Evolutionary conservation across 176 grass and related monocot genomes (phyloP).

Genomic region (Phoenix dactylifera): DNA sequence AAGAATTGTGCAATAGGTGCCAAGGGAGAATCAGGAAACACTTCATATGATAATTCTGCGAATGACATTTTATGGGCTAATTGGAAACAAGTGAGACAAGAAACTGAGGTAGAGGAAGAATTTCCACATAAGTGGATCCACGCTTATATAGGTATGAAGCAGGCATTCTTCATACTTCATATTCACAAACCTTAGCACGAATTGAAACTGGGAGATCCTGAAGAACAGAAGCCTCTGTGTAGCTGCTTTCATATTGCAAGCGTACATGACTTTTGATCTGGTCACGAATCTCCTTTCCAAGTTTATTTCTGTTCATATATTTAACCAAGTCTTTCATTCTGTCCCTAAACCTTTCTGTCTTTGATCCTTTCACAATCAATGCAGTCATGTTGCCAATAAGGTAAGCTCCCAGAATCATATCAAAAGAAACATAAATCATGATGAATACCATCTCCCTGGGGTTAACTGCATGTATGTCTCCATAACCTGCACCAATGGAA

Average conservation of each 20-base stretch:
- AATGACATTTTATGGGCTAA: too few species aligned
- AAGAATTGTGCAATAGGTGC: too few species aligned
- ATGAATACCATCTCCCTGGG: conserved; percentile 96
- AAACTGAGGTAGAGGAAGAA: too few species aligned
- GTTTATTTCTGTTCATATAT: conserved; percentile 93
- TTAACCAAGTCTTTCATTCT: conserved; percentile 97
- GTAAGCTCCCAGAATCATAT: conserved; percentile 98
- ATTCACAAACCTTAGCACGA: conserved; percentile 59
- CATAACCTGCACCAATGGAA: conserved; percentile 53
- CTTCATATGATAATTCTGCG: too few species aligned
- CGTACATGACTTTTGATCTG: conserved; percentile 91
- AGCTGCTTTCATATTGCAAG: conserved; percentile 91
- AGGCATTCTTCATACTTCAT: neutral
- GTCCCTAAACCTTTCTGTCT: conserved; percentile 83
- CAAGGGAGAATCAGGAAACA: too few species aligned
- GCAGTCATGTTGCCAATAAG: conserved; percentile 99
- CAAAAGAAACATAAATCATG: conserved; percentile 99
- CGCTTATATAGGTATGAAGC: neutral
- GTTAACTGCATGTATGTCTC: conserved; percentile 95
- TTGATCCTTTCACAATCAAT: conserved; percentile 99
- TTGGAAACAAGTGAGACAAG: too few species aligned
- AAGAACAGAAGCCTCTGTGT: conserved; percentile 81
- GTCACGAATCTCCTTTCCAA: conserved; percentile 68
- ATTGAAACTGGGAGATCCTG: conserved; percentile 91
- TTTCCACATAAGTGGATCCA: too few species aligned